A percentile compares a stretch with the other conserved stretches of the same genome.
phyloP scores from a whole-genome alignment of 2,329 filamentous ascomycete genomes.

The Aureobasidium sp. region DNA sequence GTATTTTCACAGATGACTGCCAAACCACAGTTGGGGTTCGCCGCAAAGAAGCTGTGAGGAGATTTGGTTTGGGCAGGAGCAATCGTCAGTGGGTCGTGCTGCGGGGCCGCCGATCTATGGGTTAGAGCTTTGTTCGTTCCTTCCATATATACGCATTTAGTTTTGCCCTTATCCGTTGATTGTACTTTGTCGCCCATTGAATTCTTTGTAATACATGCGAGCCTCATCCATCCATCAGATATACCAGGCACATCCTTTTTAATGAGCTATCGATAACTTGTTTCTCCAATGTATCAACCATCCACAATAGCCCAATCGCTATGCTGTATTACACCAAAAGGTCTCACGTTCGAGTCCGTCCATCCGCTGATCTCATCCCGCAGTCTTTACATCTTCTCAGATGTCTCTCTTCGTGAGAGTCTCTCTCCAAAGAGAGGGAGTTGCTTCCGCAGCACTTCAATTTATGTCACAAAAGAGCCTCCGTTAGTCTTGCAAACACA shows the following conservation, averaged over 20 bases:
- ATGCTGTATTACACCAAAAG: neutral
- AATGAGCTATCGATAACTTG: neutral
- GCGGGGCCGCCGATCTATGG: neutral
- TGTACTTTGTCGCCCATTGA: too few species aligned
- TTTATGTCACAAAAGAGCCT: neutral
- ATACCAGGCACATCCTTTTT: neutral
- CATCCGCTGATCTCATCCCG: neutral
- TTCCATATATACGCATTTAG: neutral
- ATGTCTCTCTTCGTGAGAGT: neutral
- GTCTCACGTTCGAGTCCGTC: neutral
- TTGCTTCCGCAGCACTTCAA: too few species aligned
- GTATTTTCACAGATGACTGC: constrained; percentile 48
- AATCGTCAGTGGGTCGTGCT: neutral
- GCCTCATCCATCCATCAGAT: neutral
- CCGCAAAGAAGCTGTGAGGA: neutral
- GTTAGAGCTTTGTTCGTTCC: neutral
- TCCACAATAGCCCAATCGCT: neutral
- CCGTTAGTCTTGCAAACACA: neutral
- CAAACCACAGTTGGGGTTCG: neutral
- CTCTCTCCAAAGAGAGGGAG: neutral
- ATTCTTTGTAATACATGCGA: neutral
- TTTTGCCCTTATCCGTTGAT: neutral
- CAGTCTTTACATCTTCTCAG: neutral
- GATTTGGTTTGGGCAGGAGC: neutral
- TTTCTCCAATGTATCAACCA: neutral